Evolutionary conservation across 1,284 basidiomycete genomes (phyloP), one percentile per base, ranked within the genome.

Genomic region (Hemileia vastatrix): DNA sequence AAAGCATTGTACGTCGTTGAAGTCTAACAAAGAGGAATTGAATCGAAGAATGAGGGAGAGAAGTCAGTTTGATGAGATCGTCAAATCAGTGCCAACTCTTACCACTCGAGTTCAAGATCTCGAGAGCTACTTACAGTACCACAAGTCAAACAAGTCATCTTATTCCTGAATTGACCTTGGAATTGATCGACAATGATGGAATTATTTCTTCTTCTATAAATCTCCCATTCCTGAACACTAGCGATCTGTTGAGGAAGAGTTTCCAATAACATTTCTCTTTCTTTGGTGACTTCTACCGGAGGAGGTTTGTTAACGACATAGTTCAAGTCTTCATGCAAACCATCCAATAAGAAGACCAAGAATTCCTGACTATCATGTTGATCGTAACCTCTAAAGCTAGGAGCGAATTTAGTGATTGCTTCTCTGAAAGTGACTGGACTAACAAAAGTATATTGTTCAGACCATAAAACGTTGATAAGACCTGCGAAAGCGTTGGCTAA

Each of bases 361-460:
- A 97, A 94, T 78, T 97, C 93, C 77, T 97, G 93, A 24, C 90
- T 93, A 77, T 98, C 94, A 72, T 98, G 94, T 77, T 98, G 94
- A 66, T 94, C 88, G 11, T 86, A 84, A 0, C 91, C 91, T 24
- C 84, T 83, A 76, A 96, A 98, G 73, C 92, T 89, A 1, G 82
- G 79, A 18, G 89, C 90, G 67, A 89, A 85, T 54, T 79, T 78
- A 67, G 87, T 87, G 67, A 96, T 86, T 15, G 86, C 85, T 79
- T 83, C 90, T 70, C 92, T 81, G 78, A 96, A 97, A 4, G 85
- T 84, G 36, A 85, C 80, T 0, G 94, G 93, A 1, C 86, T 86
- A 36, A 95, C 77, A 70, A 88, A 90, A 13, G 86, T 85, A 71
- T 89, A 82, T 68, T 90, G 87, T 52, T 87, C 86, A 64, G 86